Percentiles rank a stretch among this genome's conserved stretches.
These are phyloP conservation scores for Eragrostis curvula DNA, from an alignment of 176 grass and related monocot species.

Conservation along the genomic window DNA sequence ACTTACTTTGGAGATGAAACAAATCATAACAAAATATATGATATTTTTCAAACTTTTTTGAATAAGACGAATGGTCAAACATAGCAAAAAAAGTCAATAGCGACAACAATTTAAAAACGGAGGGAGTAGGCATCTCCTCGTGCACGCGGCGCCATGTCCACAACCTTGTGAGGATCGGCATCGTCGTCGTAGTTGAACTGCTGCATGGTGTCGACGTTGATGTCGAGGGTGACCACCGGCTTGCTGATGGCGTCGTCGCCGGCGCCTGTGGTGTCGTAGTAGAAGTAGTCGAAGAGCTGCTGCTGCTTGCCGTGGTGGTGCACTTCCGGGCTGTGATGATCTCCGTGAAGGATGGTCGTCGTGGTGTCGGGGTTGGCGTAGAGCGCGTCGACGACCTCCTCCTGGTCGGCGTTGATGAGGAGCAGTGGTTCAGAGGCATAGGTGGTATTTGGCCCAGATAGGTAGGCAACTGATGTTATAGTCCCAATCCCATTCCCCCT, in stretches of 20 bases:
- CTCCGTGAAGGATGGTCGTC: neutral
- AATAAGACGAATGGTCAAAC: too few relatives aligned
- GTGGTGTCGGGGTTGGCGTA: neutral
- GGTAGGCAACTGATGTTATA: too few relatives aligned
- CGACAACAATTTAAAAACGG: too few relatives aligned
- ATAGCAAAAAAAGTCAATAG: too few relatives aligned
- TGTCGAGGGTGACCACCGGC: conserved; percentile 7
- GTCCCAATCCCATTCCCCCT: too few relatives aligned
- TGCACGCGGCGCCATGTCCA: neutral
- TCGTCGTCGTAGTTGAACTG: conserved; percentile 39
- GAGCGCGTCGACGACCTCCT: conserved; percentile 39
- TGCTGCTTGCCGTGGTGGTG: conserved; percentile 27
- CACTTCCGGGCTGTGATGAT: conserved; percentile 8
- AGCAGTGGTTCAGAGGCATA: too few relatives aligned
- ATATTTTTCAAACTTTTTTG: too few relatives aligned
- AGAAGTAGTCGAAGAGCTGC: conserved; percentile 52
- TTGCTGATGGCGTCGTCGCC: conserved; percentile 31
- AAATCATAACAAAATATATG: too few relatives aligned
- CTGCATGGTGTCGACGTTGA: conserved; percentile 41
- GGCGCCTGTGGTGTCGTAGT: conserved; percentile 21
- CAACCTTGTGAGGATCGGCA: conserved; percentile 10
- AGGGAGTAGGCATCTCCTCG: neutral
- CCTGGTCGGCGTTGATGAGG: conserved; percentile 17
- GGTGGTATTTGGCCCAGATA: too few relatives aligned
- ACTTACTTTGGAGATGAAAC: too few relatives aligned